These are phyloP conservation scores for Hypoxylon sp. DNA, from an alignment of 2,329 filamentous ascomycete species.

Conservation along the genomic window DNA sequence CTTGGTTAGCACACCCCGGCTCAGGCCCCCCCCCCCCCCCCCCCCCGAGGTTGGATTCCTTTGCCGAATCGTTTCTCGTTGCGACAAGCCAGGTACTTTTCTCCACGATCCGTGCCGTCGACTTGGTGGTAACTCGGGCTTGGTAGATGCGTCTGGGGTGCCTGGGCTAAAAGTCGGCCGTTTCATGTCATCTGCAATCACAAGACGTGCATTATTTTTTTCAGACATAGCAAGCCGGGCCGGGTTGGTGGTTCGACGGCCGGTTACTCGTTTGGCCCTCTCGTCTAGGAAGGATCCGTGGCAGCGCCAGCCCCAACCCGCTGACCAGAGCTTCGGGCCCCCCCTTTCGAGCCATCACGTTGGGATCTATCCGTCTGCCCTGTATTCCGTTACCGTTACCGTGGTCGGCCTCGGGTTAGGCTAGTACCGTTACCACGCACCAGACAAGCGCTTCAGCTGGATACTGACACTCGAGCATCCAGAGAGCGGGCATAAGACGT, in stretches of 20 bases:
- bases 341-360: constrained; percentile 45
- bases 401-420: constrained; percentile 38
- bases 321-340: constrained; percentile 46
- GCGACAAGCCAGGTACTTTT: constrained; percentile 30
- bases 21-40: too few relatives aligned
- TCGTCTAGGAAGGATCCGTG: constrained; percentile 21
- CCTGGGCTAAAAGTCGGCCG: constrained; percentile 19
- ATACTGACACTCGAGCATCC: not conserved
- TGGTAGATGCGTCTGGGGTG: constrained; percentile 15
- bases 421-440: too few relatives aligned
- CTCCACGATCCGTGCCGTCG: constrained; percentile 1
- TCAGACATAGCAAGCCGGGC: constrained; percentile 29
- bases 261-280: constrained; percentile 27
- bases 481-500: too few relatives aligned
- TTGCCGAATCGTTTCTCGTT: constrained; percentile 27
- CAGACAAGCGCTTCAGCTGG: too few relatives aligned
- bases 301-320: constrained; percentile 29
- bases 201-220: constrained; percentile 17
- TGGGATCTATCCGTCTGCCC: constrained; percentile 48
- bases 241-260: constrained; percentile 28
- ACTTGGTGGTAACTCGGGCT: not conserved
- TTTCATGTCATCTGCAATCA: constrained; percentile 27
- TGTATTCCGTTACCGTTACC: constrained; percentile 43
- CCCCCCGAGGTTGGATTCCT: constrained; percentile 26
- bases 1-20: constrained; percentile 27